phyloP scores from a whole-genome alignment of 148 eudicot species.

The Vaccinium myrtillus region DNA sequence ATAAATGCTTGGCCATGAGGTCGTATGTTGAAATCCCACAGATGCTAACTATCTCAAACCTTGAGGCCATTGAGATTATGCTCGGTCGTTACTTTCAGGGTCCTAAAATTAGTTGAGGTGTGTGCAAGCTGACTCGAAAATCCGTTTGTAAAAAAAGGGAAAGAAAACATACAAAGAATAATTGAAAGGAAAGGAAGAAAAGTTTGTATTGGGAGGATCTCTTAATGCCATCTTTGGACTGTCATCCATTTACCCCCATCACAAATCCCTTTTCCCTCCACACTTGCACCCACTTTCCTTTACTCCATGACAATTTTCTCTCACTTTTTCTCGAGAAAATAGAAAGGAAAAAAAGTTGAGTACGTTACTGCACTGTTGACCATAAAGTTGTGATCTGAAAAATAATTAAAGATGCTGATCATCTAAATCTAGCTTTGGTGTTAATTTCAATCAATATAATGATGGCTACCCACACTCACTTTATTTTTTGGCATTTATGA shows the following conservation, averaged over 20 bases:
- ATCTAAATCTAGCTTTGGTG: slow-evolving; percentile 12
- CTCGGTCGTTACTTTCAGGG: too few species aligned
- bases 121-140: too few species aligned
- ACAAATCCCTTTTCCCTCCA: slow-evolving; percentile 21
- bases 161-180: neutral
- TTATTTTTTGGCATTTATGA: slow-evolving; percentile 22
- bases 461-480: slow-evolving; percentile 23
- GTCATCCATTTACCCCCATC: slow-evolving; percentile 28
- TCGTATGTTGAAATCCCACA: too few species aligned
- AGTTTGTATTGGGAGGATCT: slow-evolving; percentile 19
- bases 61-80: too few species aligned
- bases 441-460: slow-evolving; percentile 32
- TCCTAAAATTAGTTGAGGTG: too few species aligned
- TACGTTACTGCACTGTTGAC: neutral
- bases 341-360: slow-evolving; percentile 15
- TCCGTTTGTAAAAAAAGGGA: too few species aligned
- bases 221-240: slow-evolving; percentile 32
- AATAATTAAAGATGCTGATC: slow-evolving; percentile 12
- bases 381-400: slow-evolving; percentile 17
- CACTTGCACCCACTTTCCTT: slow-evolving; percentile 33
- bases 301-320: slow-evolving; percentile 25
- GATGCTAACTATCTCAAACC: too few species aligned
- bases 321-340: slow-evolving; percentile 12
- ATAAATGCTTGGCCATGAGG: too few species aligned
- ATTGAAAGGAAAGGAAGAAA: slow-evolving; percentile 17